Conservation (phyloP, 2,329 filamentous ascomycete species). For the Pseudocercospora crystallina region DNA sequence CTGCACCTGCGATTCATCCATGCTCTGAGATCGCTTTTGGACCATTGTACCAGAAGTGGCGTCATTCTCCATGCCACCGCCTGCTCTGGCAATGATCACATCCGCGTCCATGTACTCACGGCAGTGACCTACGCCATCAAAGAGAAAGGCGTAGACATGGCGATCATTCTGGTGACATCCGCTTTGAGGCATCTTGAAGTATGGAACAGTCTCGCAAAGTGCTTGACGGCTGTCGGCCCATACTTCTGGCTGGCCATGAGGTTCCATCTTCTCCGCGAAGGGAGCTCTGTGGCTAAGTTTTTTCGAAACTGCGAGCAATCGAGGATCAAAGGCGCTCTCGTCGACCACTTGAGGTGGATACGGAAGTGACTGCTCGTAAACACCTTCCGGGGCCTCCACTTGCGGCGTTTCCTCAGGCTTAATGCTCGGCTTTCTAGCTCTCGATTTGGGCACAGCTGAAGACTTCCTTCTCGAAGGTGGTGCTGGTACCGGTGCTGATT, state of each 20-base stretch:
- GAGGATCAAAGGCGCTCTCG: constrained; percentile 10
- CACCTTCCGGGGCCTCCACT: too few relatives aligned
- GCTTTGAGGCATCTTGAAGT: constrained; percentile 62
- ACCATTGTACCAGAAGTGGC: constrained; percentile 45
- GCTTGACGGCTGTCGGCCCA: constrained; percentile 61
- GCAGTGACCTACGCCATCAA: constrained; percentile 54
- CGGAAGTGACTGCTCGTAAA: too few relatives aligned
- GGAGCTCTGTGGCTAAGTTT: constrained; percentile 29
- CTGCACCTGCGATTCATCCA: constrained; percentile 37
- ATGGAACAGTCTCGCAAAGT: constrained; percentile 63
- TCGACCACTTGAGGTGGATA: not conserved
- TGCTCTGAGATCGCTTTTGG: constrained; percentile 49
- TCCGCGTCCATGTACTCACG: constrained; percentile 61
- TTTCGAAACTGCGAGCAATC: constrained; percentile 21
- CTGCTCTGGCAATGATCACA: constrained; percentile 63
- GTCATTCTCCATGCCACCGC: constrained; percentile 55
- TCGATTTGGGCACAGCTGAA: too few relatives aligned
- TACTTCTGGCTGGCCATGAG: constrained; percentile 46
- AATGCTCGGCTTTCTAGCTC: too few relatives aligned
- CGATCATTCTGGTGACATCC: constrained; percentile 55
- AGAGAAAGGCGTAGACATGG: constrained; percentile 58
- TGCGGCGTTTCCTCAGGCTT: too few relatives aligned
- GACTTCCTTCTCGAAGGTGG: too few relatives aligned
- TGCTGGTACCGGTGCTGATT: too few relatives aligned
- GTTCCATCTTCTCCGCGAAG: constrained; percentile 32